Percentiles rank a stretch among this genome's conserved stretches.
Conservation (phyloP, 331 rosid species). For the Cydonia oblonga region DNA sequence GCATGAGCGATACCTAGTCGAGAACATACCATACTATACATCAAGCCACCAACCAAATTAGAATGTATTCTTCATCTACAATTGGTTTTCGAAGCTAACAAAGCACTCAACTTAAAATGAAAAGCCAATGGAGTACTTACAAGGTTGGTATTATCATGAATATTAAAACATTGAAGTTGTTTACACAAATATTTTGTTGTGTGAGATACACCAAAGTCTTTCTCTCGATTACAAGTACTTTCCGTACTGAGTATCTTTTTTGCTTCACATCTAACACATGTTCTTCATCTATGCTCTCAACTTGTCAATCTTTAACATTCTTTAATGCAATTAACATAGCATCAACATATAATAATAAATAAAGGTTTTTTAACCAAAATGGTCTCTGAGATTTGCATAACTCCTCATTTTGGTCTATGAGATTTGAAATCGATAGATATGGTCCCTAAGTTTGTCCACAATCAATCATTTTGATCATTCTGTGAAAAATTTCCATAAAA, state of each 20-base stretch:
- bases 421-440: too few relatives aligned
- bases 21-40: not conserved
- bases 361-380: too few relatives aligned
- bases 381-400: too few relatives aligned
- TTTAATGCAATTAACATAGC: not conserved
- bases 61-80: not conserved
- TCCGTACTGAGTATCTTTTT: not conserved
- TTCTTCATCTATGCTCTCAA: not conserved
- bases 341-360: not conserved
- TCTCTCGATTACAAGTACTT: not conserved
- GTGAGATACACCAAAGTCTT: not conserved
- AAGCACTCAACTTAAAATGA: not conserved
- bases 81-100: not conserved
- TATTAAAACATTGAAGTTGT: not conserved
- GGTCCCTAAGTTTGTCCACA: too few relatives aligned
- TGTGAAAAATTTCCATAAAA: too few relatives aligned
- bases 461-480: too few relatives aligned
- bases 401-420: too few relatives aligned
- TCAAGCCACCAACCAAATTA: not conserved
- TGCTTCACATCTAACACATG: not conserved
- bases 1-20: too few relatives aligned
- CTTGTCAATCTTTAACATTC: too few relatives aligned
- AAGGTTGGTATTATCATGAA: not conserved
- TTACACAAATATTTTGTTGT: not conserved
- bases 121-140: not conserved